These are phyloP conservation scores for Kazachstania taianensis DNA, from an alignment of 805 yeast species.

Conservation along the genomic window DNA sequence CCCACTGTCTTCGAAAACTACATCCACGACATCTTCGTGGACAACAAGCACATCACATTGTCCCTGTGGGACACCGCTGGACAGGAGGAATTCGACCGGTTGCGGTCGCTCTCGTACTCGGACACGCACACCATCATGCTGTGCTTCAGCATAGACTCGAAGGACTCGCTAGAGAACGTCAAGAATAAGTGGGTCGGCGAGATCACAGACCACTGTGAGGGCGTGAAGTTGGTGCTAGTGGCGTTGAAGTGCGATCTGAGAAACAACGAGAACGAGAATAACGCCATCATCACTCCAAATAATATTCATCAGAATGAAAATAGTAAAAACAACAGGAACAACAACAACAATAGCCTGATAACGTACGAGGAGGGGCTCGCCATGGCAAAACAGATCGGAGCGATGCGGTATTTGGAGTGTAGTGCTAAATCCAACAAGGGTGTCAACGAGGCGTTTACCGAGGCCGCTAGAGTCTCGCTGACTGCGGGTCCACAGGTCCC, in stretches of 20 bases:
- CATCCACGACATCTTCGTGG: slow-evolving; percentile 93
- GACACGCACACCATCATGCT: slow-evolving; percentile 97
- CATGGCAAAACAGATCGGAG: slow-evolving; percentile 89
- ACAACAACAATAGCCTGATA: slow-evolving; percentile 44
- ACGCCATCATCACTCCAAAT: slow-evolving; percentile 21
- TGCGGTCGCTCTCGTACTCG: slow-evolving; percentile 83
- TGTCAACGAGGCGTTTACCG: slow-evolving; percentile 98
- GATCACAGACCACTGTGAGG: slow-evolving; percentile 93
- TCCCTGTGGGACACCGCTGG: slow-evolving; percentile 99
- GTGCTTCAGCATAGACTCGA: slow-evolving; percentile 89
- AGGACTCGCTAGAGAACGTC: slow-evolving; percentile 90
- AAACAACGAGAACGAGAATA: slow-evolving; percentile 45
- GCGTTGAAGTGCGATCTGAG: slow-evolving; percentile 93
- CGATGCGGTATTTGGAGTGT: slow-evolving; percentile 89
- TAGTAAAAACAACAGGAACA: slow-evolving; percentile 23
- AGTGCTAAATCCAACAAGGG: slow-evolving; percentile 95
- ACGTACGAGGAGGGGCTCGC: slow-evolving; percentile 88
- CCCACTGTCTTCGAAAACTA: slow-evolving; percentile 97
- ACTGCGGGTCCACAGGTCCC: slow-evolving; percentile 80
- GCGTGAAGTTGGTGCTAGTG: slow-evolving; percentile 85
- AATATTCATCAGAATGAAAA: slow-evolving; percentile 24
- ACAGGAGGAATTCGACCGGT: slow-evolving; percentile 93
- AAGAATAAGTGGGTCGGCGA: slow-evolving; percentile 96
- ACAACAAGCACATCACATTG: slow-evolving; percentile 82
- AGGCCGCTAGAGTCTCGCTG: slow-evolving; percentile 94